phyloP scores from a whole-genome alignment of 1,139 yeast genomes.

The Blastobotrys persicus region DNA sequence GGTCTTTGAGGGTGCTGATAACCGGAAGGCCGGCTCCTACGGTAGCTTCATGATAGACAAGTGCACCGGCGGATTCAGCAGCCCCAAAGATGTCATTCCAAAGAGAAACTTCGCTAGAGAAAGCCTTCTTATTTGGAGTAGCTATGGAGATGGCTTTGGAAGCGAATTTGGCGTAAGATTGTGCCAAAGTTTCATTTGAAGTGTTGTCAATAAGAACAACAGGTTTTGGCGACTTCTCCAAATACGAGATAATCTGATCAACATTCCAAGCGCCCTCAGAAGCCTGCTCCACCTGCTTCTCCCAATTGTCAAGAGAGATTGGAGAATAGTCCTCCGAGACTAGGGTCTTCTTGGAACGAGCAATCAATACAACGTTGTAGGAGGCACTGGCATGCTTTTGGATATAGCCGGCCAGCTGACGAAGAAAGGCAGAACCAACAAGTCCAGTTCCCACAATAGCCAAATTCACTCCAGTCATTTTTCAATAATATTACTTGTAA shows the following conservation, averaged over 20 bases:
- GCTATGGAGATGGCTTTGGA: slow-evolving; percentile 85
- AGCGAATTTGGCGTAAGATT: slow-evolving; percentile 70
- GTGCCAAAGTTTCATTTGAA: slow-evolving; percentile 74
- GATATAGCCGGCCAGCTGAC: slow-evolving; percentile 55
- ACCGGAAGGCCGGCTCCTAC: slow-evolving; percentile 98
- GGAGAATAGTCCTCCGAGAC: slow-evolving; percentile 68
- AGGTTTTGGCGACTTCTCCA: slow-evolving; percentile 67
- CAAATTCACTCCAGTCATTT: slow-evolving; percentile 51
- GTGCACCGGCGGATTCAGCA: slow-evolving; percentile 57
- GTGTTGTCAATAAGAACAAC: slow-evolving; percentile 91
- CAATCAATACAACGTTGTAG: slow-evolving; percentile 77
- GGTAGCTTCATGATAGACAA: slow-evolving; percentile 97
- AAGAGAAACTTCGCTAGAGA: slow-evolving; percentile 69
- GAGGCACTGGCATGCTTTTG: slow-evolving; percentile 35
- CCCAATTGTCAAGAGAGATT: slow-evolving; percentile 61
- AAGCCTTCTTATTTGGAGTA: slow-evolving; percentile 97
- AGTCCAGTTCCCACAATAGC: slow-evolving; percentile 92
- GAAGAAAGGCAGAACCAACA: slow-evolving; percentile 88
- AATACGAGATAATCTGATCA: slow-evolving; percentile 57
- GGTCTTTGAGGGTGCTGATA: slow-evolving; percentile 81
- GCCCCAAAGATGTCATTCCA: slow-evolving; percentile 74
- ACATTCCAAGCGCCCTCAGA: slow-evolving; percentile 53
- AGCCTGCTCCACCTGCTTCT: slow-evolving; percentile 43
- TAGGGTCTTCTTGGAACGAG: slow-evolving; percentile 69
- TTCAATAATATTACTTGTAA: neutral